phyloP scores from a whole-genome alignment of 768 basidiomycete genomes.

The Tricholoma matsutake region DNA sequence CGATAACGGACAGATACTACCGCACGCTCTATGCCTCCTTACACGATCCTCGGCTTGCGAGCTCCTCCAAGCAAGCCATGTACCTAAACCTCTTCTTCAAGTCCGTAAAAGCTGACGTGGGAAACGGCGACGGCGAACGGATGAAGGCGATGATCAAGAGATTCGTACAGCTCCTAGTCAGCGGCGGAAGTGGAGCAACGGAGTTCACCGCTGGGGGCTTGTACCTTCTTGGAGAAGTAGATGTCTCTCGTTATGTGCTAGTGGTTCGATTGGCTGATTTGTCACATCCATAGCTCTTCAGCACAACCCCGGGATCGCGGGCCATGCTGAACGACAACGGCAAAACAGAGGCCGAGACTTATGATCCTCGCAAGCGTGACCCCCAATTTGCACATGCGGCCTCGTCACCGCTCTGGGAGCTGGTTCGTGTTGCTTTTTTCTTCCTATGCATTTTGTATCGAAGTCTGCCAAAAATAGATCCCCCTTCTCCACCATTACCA shows the following conservation, averaged over 20 bases:
- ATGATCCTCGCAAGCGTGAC: conserved; percentile 89
- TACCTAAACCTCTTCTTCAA: conserved; percentile 95
- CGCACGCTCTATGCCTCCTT: conserved; percentile 89
- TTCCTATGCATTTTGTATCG: background rate
- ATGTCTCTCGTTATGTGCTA: conserved; percentile 15
- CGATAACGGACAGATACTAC: conserved; percentile 66
- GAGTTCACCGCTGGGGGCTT: conserved; percentile 90
- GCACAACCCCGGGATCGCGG: conserved; percentile 39
- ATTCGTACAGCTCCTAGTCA: conserved; percentile 75
- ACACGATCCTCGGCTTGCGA: conserved; percentile 73
- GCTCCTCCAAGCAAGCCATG: conserved; percentile 92
- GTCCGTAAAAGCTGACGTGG: conserved; percentile 65
- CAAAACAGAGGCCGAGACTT: conserved; percentile 35
- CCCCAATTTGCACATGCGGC: conserved; percentile 84
- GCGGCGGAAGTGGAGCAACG: conserved; percentile 67
- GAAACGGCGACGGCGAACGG: conserved; percentile 52
- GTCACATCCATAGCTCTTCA: conserved; percentile 34
- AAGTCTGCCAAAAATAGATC: conserved; percentile 39
- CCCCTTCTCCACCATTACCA: conserved; percentile 87
- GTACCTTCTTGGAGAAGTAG: conserved; percentile 83
- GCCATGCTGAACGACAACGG: conserved; percentile 32
- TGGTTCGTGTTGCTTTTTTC: conserved; percentile 49
- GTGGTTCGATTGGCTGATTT: background rate
- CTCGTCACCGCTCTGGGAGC: conserved; percentile 82
- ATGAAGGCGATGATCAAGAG: conserved; percentile 80